Evolutionary conservation across 257 asterid species (phyloP).

Genomic region (Solanum clarkiae): DNA sequence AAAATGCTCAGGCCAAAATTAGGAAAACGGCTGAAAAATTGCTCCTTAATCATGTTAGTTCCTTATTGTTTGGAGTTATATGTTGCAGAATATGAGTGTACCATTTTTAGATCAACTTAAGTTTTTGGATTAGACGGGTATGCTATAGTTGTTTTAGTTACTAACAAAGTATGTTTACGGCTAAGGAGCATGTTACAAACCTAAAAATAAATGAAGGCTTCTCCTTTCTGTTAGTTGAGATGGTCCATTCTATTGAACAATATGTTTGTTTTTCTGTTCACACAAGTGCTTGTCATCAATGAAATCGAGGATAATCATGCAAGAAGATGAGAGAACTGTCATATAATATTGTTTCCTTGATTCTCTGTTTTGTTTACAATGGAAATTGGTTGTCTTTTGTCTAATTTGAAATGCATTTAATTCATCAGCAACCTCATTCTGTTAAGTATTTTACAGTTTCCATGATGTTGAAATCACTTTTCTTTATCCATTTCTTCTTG

Average conservation of each 20-base stretch:
- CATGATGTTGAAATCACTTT: background rate
- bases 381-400: background rate
- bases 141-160: background rate
- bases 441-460: background rate
- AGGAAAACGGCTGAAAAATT: constrained; percentile 95
- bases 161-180: background rate
- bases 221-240: background rate
- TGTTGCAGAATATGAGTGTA: background rate
- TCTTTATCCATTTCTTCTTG: background rate
- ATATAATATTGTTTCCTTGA: background rate
- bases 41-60: constrained; percentile 77
- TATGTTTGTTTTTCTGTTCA: background rate
- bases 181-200: background rate
- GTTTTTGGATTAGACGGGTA: background rate
- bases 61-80: background rate
- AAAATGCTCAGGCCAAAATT: constrained; percentile 92
- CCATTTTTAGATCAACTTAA: background rate
- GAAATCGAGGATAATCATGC: background rate
- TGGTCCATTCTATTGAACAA: background rate
- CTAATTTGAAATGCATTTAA: background rate
- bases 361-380: background rate
- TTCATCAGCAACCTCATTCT: background rate
- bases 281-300: background rate
- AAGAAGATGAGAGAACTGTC: background rate
- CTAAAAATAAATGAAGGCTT: background rate